Base-by-base conservation (phyloP, 768 basidiomycete species). In the Mrakia blollopis region DNA sequence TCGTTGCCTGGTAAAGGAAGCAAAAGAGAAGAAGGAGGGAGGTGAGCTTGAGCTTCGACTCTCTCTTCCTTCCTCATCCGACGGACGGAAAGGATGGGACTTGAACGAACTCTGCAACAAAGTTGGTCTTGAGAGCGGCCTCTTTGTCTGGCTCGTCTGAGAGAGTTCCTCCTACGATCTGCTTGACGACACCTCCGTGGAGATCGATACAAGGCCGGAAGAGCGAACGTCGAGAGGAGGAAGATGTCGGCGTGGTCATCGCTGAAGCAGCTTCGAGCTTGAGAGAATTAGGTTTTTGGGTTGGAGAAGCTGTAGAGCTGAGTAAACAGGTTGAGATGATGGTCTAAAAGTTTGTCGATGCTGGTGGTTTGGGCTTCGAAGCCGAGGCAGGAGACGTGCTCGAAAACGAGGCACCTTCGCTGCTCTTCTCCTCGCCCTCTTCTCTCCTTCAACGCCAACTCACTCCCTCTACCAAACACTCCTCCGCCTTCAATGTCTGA, bases 131-230 rank as follows among this genome's bases (percentile, higher is more conserved):
- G 79, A 97, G 86, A 84, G 98, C 96, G 84, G 98, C 98, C 72
- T 98, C 97, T 81, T 93, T 87, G 7, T 96, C 97, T 77, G 91
- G 88, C 84, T 98, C 95, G 25, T 77, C 76, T 5, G 73, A 50
- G 72, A 99, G 87, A 6, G 94, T 95, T 5, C 95, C 93, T 61
- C 97, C 97, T 21, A 99, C 92, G 74, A 99, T 98, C 85, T 99
- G 97, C 85, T 98, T 98, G 76, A 99, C 97, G 81, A 93, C 87
- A 8, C 97, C 97, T 77, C 90, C 88, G 84, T 99, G 97, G 23
- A 99, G 88, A 84, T 99, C 97, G 80, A 99, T 98, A 83, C 97
- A 99, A 28, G 97, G 97, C 75, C 91, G 87, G 85, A 97, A 96
- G 68, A 87, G 83, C 80, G 77, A 78, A 7, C 67, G 35, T 2